These are phyloP conservation scores for Kluyveromyces wickerhamii DNA, from an alignment of 805 yeast species.

Conservation along the genomic window DNA sequence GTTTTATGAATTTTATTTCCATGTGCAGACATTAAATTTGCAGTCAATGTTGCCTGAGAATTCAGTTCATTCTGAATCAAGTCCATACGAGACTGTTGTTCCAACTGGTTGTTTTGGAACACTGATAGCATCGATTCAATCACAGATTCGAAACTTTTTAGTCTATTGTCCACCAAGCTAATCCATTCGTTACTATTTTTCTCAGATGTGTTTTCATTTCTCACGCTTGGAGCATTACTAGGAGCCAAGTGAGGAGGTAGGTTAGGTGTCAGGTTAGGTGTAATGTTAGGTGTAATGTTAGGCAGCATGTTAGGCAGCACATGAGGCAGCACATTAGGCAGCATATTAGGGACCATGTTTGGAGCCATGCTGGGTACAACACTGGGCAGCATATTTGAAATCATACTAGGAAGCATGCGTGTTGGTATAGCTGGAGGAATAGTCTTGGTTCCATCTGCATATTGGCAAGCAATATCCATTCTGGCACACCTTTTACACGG, in stretches of 20 bases:
- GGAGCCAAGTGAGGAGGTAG: too few species aligned
- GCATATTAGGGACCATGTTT: too few species aligned
- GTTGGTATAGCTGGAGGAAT: slow-evolving; percentile 2
- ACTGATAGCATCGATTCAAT: slow-evolving; percentile 32
- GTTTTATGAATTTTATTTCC: neutral
- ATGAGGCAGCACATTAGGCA: too few species aligned
- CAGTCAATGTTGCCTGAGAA: slow-evolving; percentile 8
- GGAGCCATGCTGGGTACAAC: neutral
- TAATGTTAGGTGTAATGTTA: too few species aligned
- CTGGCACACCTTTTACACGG: slow-evolving; percentile 55
- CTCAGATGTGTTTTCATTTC: neutral
- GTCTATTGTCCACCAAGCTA: slow-evolving; percentile 31
- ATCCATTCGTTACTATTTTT: slow-evolving; percentile 29
- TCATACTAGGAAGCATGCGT: too few species aligned
- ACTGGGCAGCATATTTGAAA: too few species aligned
- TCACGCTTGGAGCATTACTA: too few species aligned
- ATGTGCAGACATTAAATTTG: slow-evolving; percentile 1
- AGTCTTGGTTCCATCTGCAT: slow-evolving; percentile 28
- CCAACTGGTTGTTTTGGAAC: slow-evolving; percentile 23
- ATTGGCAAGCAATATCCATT: slow-evolving; percentile 47
- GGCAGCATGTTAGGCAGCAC: too few species aligned
- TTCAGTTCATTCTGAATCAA: slow-evolving; percentile 8
- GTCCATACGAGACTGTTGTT: slow-evolving; percentile 15
- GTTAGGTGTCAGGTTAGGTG: too few species aligned
- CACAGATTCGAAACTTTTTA: slow-evolving; percentile 34